Base-by-base conservation (phyloP, 805 yeast species). In the Starmerella bacillaris region DNA sequence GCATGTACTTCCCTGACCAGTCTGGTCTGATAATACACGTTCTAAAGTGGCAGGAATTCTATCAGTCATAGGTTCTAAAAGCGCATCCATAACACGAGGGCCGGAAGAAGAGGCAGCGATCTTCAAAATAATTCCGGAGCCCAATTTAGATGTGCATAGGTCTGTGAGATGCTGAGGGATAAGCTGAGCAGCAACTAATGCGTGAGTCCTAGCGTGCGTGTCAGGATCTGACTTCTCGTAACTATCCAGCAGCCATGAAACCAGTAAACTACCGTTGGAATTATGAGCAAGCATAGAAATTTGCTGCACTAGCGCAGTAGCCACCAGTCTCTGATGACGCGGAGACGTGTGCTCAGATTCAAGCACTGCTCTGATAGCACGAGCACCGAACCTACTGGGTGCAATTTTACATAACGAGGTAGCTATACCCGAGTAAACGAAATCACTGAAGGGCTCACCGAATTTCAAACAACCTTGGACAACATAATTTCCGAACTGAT, bases 401-500 rank as follows among this genome's bases (percentile, higher is more conserved):
- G 89, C 74, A 44, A 89, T 75, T 34, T 72, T 73, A 65, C 79
- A 61, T 49, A 89, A 82, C 44, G 76, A 70, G 30, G 78, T 69
- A 40, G 82, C 58, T 43, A 84, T 72, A 11, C 80, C 68, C 55
- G 84, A 94, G 54, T 79, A 77, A 28, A 89, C 78, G 50, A 86
- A 86, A 50, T 79, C 82, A 51, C 78, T 79, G 67, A 74, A 83
- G 0, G 94, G 94, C 5, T 77, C 59, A 0, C 86, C 89, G 59
- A 84, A 86, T 51, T 79, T 79, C 45, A 84, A 65, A 49, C 94
- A 89, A 37, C 95, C 80, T 58, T 89, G 98, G 37, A 89, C 70
- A 14, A 84, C 95, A 54, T 89, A 89, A 55, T 89, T 89, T 41
- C 96, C 98, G 61, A 78, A 89, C 53, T 89, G 96, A 53, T 89